Percentiles rank a stretch among this genome's conserved stretches.
phyloP scores from a whole-genome alignment of 2,329 filamentous ascomycete species.

The Cryphonectria parasitica region DNA sequence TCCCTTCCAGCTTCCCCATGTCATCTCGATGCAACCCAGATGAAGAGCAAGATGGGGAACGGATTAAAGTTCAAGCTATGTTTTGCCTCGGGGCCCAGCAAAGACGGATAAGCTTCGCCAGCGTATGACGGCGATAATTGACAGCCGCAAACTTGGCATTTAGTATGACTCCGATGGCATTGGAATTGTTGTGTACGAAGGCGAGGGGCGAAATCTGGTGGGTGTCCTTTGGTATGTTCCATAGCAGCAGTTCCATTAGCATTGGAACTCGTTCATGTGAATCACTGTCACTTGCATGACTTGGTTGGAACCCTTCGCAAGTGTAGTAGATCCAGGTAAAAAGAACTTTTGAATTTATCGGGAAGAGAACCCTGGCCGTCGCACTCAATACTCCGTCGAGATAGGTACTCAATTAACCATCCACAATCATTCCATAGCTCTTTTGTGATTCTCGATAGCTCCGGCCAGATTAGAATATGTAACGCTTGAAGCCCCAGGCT shows the following conservation, averaged over 20 bases:
- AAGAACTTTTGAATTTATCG: conserved; percentile 8
- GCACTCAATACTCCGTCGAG: background rate
- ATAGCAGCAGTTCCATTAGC: background rate
- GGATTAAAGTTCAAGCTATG: background rate
- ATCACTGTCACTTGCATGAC: background rate
- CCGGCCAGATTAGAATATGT: background rate
- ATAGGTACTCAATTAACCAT: background rate
- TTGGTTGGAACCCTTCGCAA: background rate
- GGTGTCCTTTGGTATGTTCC: background rate
- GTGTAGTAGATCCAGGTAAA: background rate
- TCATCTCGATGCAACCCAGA: background rate
- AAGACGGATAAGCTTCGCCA: background rate
- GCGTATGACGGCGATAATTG: background rate
- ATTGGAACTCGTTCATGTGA: background rate
- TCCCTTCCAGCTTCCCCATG: background rate
- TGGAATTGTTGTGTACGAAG: background rate
- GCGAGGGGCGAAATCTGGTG: background rate
- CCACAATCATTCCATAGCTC: background rate
- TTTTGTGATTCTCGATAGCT: background rate
- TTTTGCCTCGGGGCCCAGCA: background rate
- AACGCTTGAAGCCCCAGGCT: background rate
- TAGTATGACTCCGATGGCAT: background rate
- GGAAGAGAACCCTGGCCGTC: background rate
- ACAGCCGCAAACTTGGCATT: conserved; percentile 3
- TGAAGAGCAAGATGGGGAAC: background rate